phyloP scores from a whole-genome alignment of 768 basidiomycete genomes.

The Phaffia australis region DNA sequence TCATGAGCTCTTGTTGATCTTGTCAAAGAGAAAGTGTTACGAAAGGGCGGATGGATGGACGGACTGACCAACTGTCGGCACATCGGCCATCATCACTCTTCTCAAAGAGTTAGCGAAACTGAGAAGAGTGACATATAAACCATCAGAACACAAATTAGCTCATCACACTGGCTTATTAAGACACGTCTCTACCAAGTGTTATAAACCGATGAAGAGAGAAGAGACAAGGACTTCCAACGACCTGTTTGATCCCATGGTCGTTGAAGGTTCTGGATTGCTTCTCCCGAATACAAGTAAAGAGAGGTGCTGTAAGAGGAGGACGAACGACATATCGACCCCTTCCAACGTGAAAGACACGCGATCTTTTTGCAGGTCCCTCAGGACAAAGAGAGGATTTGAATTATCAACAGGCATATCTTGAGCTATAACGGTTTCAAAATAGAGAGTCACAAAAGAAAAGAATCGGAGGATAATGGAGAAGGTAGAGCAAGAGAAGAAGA shows the following conservation, averaged over 20 bases:
- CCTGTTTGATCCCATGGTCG: background rate
- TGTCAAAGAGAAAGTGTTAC: background rate
- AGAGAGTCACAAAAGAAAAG: too few species aligned
- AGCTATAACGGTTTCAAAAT: too few species aligned
- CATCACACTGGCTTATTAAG: background rate
- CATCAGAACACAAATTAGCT: constrained; percentile 20
- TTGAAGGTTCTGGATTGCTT: background rate
- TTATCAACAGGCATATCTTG: too few species aligned
- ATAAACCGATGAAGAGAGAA: background rate
- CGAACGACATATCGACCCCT: constrained; percentile 93
- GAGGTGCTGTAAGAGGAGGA: constrained; percentile 1
- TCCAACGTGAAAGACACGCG: constrained; percentile 82
- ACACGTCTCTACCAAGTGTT: background rate
- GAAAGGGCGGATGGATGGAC: background rate
- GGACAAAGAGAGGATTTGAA: too few species aligned
- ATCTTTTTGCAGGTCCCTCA: constrained; percentile 53
- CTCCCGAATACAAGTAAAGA: constrained; percentile 19
- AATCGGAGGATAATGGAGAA: too few species aligned
- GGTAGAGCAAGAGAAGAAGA: too few species aligned
- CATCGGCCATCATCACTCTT: constrained; percentile 88
- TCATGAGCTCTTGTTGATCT: background rate
- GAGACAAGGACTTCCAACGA: background rate
- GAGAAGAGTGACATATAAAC: constrained; percentile 21
- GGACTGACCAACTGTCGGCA: constrained; percentile 80
- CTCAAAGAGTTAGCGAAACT: constrained; percentile 92